Conservation (phyloP, 306 rosid genomes). For the Rubus idaeus region DNA sequence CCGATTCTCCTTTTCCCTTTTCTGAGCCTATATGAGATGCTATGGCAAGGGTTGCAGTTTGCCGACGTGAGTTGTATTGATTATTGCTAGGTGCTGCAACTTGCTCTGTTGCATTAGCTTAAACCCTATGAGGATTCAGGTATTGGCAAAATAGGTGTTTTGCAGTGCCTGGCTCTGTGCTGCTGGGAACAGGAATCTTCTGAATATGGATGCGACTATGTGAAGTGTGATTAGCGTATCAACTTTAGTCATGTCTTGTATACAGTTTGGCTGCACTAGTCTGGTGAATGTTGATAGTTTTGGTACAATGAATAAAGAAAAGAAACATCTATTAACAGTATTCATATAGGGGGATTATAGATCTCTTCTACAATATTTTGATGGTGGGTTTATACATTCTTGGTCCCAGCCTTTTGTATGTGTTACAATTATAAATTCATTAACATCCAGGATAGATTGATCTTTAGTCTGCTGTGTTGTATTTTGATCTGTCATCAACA, state of each 20-base stretch:
- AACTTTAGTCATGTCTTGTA: neutral
- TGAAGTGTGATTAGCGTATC: neutral
- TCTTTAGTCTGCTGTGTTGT: neutral
- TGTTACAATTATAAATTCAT: neutral
- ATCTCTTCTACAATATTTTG: neutral
- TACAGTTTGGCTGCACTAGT: neutral
- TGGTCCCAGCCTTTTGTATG: neutral
- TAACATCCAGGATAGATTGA: neutral
- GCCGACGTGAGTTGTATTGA: neutral
- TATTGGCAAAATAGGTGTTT: neutral
- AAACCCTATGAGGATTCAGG: neutral
- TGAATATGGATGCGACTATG: neutral
- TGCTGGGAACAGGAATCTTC: neutral
- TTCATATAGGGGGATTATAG: neutral
- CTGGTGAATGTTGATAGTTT: neutral
- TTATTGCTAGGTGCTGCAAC: neutral
- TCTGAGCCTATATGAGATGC: neutral
- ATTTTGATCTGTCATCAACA: neutral
- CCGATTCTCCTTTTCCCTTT: neutral
- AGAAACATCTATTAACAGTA: neutral
- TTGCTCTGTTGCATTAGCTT: neutral
- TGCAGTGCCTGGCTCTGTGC: neutral
- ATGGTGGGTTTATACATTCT: neutral
- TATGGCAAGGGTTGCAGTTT: neutral
- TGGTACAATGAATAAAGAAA: neutral